Base-by-base conservation (phyloP, 2,329 filamentous ascomycete species). In the Aureobasidium sp. region DNA sequence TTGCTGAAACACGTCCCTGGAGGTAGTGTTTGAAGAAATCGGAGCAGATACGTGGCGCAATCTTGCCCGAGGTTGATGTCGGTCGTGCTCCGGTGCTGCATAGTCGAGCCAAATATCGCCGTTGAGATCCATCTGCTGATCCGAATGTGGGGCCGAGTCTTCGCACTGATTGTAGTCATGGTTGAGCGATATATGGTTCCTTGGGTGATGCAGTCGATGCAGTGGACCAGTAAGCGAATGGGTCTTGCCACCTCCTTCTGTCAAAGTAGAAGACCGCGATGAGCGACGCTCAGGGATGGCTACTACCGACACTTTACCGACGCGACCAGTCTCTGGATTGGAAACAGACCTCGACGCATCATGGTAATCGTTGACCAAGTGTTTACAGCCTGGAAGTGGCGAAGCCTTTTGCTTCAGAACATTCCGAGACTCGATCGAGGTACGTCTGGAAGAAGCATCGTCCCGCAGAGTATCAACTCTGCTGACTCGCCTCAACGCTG, bases 401-500 rank as follows among this genome's bases (percentile, higher is more conserved):
- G 69, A 71, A 29, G 69, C 68, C 59, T 77, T 79, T 59, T 79
- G 77, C 16, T 75, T 65, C 17, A 79, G 65, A 38, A 72, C 73
- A 62, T 73, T 76, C 29, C 74, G 68, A 10, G 71, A 74, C 12
- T 64, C 64, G 8, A 71, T 58, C 1, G 77, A 78, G 16, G 68
- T 69, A 34, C 71, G 71, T 27, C 71, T 71, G 2, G 75, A 76
- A 30, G 61, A 63, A 24, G 59, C 52, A 41, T 70, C 72, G 47
- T 71, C 73, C 17, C 74, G 72, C 30, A 79, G 66, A 2, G 77
- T 78, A 53, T 71, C 63, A 55, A 76, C 76, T 63, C 76, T 80
- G 40, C 73, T 74, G 5, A 73, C 74, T 61, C 81, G 79, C 47
- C 79, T 74, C 47, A 81, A 64, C 1, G 70, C 74, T 24, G 49